A percentile compares a stretch with the other conserved stretches of the same genome.
Conservation (phyloP, 2,329 filamentous ascomycete genomes). For the Colletotrichum aenigma region DNA sequence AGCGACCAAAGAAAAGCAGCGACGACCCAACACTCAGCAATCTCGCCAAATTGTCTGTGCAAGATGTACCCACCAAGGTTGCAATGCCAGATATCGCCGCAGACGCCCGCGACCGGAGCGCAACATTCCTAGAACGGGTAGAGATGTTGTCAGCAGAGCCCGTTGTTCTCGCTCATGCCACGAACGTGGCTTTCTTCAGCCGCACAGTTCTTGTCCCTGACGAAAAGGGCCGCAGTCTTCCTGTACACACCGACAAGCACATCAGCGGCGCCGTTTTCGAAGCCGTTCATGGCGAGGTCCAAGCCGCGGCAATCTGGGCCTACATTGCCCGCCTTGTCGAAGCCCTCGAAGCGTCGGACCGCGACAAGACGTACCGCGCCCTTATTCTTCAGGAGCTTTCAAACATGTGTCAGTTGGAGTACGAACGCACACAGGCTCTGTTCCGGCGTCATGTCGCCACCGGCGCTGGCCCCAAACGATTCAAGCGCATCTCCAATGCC, state of each 20-base stretch:
- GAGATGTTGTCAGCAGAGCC: constrained; percentile 36
- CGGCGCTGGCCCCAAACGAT: constrained; percentile 38
- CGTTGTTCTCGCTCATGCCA: constrained; percentile 31
- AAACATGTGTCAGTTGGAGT: constrained; percentile 50
- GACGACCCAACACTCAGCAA: not conserved
- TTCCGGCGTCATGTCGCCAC: constrained; percentile 46
- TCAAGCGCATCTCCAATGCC: constrained; percentile 41
- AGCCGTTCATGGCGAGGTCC: not conserved
- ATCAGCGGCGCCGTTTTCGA: not conserved
- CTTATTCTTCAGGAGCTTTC: constrained; percentile 49
- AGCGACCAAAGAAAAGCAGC: not conserved
- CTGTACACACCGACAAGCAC: not conserved
- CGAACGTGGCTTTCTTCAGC: constrained; percentile 28
- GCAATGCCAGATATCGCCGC: not conserved
- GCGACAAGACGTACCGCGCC: constrained; percentile 32
- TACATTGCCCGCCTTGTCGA: not conserved
- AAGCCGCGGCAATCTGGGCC: not conserved
- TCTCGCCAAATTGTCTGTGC: not conserved
- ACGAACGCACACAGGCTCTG: constrained; percentile 34
- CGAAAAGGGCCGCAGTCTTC: not conserved
- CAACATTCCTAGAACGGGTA: constrained; percentile 23
- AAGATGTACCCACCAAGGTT: not conserved
- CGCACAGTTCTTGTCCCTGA: not conserved
- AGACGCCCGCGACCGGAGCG: constrained; percentile 5
- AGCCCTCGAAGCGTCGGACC: not conserved